Conservation (phyloP, 257 asterid genomes). For the Solanum bukasovii region DNA sequence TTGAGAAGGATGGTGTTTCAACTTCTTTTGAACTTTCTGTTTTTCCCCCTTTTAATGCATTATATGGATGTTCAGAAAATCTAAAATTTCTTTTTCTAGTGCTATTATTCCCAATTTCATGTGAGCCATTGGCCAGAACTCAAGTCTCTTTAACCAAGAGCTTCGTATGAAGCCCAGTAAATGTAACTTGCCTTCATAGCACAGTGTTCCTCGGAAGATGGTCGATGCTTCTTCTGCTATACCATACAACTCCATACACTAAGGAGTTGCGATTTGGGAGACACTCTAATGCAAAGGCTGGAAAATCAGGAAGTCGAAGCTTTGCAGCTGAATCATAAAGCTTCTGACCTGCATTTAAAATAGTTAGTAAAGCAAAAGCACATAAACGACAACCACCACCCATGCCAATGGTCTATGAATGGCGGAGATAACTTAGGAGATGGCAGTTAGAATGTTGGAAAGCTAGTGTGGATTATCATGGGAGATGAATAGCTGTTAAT, state of each 20-base stretch:
- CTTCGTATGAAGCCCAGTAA: background rate
- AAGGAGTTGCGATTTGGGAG: conserved; percentile 90
- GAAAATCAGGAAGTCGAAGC: conserved; percentile 61
- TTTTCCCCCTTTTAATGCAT: background rate
- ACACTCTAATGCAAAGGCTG: conserved; percentile 93
- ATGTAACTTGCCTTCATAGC: conserved; percentile 67
- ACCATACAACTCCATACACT: conserved; percentile 77
- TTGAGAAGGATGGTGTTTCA: background rate
- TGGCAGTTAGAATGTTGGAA: background rate
- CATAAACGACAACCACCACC: background rate
- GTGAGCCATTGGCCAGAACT: background rate
- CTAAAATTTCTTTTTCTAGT: background rate
- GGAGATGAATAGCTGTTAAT: background rate
- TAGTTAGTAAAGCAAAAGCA: background rate
- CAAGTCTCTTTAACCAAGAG: background rate
- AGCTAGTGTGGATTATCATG: background rate
- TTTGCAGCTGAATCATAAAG: conserved; percentile 81
- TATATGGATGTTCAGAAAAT: background rate
- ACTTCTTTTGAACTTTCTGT: background rate
- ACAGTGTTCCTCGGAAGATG: conserved; percentile 83
- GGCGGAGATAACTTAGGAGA: background rate
- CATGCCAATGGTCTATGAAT: background rate
- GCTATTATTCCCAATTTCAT: background rate
- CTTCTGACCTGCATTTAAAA: conserved; percentile 48
- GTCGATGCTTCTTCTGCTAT: conserved; percentile 76